Evolutionary conservation across 768 basidiomycete species (phyloP), one percentile per base, ranked within the genome.

Genomic region (Heimioporus sp.): DNA sequence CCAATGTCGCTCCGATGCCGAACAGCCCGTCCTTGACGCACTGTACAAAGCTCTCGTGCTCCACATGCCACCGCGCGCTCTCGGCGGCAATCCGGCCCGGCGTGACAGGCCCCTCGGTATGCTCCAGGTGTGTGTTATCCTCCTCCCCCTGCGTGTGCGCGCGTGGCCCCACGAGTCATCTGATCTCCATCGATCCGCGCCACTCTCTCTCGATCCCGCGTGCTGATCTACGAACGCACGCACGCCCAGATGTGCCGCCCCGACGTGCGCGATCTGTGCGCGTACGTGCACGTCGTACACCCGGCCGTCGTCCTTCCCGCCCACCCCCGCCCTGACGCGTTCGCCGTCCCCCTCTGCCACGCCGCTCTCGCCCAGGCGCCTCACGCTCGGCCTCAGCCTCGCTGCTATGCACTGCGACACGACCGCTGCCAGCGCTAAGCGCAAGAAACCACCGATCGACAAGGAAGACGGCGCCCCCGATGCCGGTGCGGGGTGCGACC

Each of bases 241-340:
- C 34, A 17, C 35, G 10, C 9, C n/a, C 32, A 74, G 73, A 43
- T 74, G 73, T 46, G 46, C 64, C 16, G 61, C 67, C 11, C 56
- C 66, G 39, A 71, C 64, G 16, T 74, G 73, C 46, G 56, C 62
- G 4, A 64, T 74, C 39, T 74, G 73, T 44, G 58, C 73, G 15
- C 64, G 73, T 12, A 75, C 65, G 24, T 74, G 73, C 43, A 70
- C 68, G 21, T 71, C 65, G 1, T 68, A 62, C 24, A 66, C 56
- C 30, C 58, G 58, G 15, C 67, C 65, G 2, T 53, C 63, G 12
- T 74, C 71, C 32, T 46, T 63, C 19, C 72, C 73, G 20, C 70
- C 72, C 2, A 74, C 72, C 2, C 73, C 72, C 3, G 66, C 66
- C 19, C 65, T 72, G 44, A 72, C 69, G 2, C 62, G 63, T 36